Percentiles rank a stretch among this genome's conserved stretches.
These are phyloP conservation scores for Pythium sp. DNA, from an alignment of 352 stramenopile genomes.

Conservation along the genomic window DNA sequence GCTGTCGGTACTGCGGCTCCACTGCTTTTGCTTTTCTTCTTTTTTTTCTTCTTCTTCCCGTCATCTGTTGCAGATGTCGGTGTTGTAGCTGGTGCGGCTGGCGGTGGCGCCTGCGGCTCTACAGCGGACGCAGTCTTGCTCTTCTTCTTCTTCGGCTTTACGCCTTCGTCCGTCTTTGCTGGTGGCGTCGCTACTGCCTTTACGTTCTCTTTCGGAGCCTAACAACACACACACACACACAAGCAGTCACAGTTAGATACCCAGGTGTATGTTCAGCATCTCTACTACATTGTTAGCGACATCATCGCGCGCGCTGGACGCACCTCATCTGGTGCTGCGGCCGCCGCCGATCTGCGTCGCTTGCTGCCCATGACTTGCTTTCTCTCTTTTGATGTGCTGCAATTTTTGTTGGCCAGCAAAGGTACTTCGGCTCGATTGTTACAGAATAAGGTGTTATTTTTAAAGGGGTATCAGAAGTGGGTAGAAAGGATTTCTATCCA, in stretches of 20 bases:
- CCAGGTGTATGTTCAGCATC: background rate
- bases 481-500: too few relatives aligned
- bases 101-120: background rate
- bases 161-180: background rate
- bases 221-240: background rate
- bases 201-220: background rate
- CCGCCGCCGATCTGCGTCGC: conserved; percentile 14
- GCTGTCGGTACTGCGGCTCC: background rate
- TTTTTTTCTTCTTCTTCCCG: conserved; percentile 62
- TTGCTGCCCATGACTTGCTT: conserved; percentile 22
- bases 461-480: background rate
- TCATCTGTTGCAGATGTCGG: background rate
- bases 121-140: conserved; percentile 9
- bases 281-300: too few relatives aligned
- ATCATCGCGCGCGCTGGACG: background rate
- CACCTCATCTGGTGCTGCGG: conserved; percentile 14
- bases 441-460: conserved; percentile 6
- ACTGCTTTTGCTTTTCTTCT: conserved; percentile 30
- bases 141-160: conserved; percentile 14
- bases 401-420: conserved; percentile 15
- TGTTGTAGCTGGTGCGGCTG: background rate
- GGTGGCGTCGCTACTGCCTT: background rate
- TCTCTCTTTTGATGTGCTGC: background rate
- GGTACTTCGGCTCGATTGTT: background rate
- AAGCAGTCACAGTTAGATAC: background rate